Conservation (phyloP, 148 eudicot genomes). For the Mesembryanthemum crystallinum region DNA sequence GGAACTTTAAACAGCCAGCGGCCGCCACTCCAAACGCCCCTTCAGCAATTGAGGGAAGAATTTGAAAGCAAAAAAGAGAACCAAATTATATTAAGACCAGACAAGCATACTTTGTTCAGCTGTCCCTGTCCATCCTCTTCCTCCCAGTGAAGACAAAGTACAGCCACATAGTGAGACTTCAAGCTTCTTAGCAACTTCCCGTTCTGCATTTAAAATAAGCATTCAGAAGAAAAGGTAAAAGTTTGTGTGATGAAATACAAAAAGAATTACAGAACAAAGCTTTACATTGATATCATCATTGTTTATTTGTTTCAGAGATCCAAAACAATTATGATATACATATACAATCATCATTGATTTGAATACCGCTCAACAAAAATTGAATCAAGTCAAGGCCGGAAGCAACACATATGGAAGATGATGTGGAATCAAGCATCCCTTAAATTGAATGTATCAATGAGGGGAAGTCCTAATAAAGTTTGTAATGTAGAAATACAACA, state of each 20-base stretch:
- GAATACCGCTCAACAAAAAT: not conserved
- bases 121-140: slow-evolving; percentile 52
- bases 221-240: not conserved
- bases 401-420: not conserved
- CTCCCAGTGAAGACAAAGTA: slow-evolving; percentile 88
- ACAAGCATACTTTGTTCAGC: slow-evolving; percentile 37
- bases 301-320: not conserved
- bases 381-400: not conserved
- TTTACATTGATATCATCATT: not conserved
- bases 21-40: not conserved
- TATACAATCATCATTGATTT: not conserved
- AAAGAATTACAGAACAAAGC: not conserved
- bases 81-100: slow-evolving; percentile 11
- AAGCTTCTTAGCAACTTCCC: slow-evolving; percentile 79
- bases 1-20: not conserved
- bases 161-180: slow-evolving; percentile 71
- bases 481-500: no score
- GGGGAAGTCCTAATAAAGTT: no score
- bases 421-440: not conserved
- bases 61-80: not conserved
- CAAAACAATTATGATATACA: not conserved
- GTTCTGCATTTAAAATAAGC: slow-evolving; percentile 46
- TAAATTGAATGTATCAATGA: no score
- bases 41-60: not conserved
- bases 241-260: not conserved